A percentile compares a stretch with the other conserved stretches of the same genome.
phyloP scores from a whole-genome alignment of 2,329 filamentous ascomycete genomes.

The Chaetothyriales sp. region DNA sequence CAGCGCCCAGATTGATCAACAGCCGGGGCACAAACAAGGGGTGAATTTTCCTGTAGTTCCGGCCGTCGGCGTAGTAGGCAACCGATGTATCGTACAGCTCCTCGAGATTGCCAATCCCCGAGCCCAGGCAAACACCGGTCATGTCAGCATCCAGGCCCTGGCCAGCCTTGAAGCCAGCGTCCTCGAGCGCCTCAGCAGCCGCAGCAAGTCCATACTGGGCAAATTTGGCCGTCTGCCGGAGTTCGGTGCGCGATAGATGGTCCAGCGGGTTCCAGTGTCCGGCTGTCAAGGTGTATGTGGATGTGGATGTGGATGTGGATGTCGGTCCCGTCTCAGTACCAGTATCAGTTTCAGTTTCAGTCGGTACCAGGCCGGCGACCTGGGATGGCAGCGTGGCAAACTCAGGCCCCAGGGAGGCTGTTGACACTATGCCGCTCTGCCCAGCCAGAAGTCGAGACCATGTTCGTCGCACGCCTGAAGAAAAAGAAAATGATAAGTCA shows the following conservation, averaged over 20 bases:
- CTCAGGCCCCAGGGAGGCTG: constrained; percentile 43
- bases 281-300: too few species aligned
- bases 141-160: constrained; percentile 49
- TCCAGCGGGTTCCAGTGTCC: constrained; percentile 31
- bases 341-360: constrained; percentile 29
- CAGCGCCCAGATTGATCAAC: constrained; percentile 86
- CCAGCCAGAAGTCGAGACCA: constrained; percentile 71
- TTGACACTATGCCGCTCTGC: constrained; percentile 64
- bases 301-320: too few species aligned
- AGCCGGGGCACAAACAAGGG: constrained; percentile 86
- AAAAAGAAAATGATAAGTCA: too few species aligned
- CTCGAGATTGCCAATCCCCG: constrained; percentile 86
- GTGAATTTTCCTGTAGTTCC: constrained; percentile 66
- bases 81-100: constrained; percentile 76
- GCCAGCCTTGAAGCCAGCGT: constrained; percentile 61
- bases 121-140: constrained; percentile 84
- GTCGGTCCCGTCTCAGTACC: too few species aligned
- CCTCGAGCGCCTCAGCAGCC: constrained; percentile 66
- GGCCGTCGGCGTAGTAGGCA: constrained; percentile 55
- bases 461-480: constrained; percentile 49
- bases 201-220: constrained; percentile 83
- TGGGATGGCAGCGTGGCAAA: constrained; percentile 68
- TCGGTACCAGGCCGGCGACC: constrained; percentile 68
- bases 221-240: constrained; percentile 76
- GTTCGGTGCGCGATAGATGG: constrained; percentile 35